Evolutionary conservation across 306 rosid species (phyloP), one percentile per base, ranked within the genome.

Genomic region (Cicer judaicum): DNA sequence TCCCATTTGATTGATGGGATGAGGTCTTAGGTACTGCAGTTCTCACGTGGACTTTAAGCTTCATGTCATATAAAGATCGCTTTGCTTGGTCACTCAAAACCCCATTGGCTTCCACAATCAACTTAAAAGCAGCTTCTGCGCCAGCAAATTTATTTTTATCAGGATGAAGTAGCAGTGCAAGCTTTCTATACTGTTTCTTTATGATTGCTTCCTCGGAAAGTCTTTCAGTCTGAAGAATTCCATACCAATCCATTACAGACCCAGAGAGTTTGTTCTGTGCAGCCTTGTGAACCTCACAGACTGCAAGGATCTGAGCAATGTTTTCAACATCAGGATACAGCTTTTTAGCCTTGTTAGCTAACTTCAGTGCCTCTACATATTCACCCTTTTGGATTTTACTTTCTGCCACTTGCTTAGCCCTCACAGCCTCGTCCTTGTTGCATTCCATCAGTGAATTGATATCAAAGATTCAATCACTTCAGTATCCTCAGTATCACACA

Each of bases 81-180:
- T 80, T 89, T 34, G 77, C 70, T 74, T 68, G 80, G 85, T 93
- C 97, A 19, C 80, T 29, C 60, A 93, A 89, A 29, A 91, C 71
- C 72, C 91, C 83, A 47, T 93, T 82, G 57, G 97, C 98, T 79
- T 93, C 96, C 56, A 88, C 96, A 59, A 91, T 78, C 74, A 89
- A 72, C 86, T 93, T 93, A 81, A 93, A 93, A 79, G 98, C 98
- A 80, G 94, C 88, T 77, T 93, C 98, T 0, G 98, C 97, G 64
- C 98, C 96, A 41, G 89, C 70, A 85, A 91, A 88, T 57, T 89
- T 91, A 65, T 91, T 93, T 79, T 93, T 93, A 81, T 93, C 98
- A 16, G 98, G 98, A 80, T 93, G 98, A 63, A 93, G 97, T 29
- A 87, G 79, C 56, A 91, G 56, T 1, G 98, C 98, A 5, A 93